These are phyloP conservation scores for Trichoderma pleuroti DNA, from an alignment of 2,329 filamentous ascomycete species.

Conservation along the genomic window DNA sequence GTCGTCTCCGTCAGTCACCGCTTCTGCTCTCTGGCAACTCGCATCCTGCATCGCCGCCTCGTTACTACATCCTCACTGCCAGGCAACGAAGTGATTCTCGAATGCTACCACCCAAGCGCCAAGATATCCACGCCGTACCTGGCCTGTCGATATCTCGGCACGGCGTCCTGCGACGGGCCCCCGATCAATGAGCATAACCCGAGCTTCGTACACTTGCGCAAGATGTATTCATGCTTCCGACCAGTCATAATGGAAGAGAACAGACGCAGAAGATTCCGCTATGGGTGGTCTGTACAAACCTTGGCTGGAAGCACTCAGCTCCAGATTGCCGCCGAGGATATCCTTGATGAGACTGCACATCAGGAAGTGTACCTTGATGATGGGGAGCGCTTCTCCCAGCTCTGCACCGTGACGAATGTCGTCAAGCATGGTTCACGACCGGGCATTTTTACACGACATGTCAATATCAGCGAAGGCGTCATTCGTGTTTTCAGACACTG, in stretches of 20 bases:
- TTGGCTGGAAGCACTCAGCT: neutral
- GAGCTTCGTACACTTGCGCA: conserved; percentile 42
- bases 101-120: conserved; percentile 71
- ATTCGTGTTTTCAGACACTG: conserved; percentile 71
- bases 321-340: conserved; percentile 8
- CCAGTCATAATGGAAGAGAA: conserved; percentile 58
- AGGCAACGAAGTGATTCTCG: conserved; percentile 63
- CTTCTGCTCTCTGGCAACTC: conserved; percentile 60
- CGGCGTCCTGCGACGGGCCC: conserved; percentile 32
- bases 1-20: conserved; percentile 58
- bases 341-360: conserved; percentile 17
- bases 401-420: conserved; percentile 65
- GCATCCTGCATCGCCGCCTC: conserved; percentile 63
- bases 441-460: conserved; percentile 61
- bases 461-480: conserved; percentile 64
- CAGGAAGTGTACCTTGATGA: conserved; percentile 58
- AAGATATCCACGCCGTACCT: conserved; percentile 67
- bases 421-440: conserved; percentile 61
- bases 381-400: conserved; percentile 69
- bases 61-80: conserved; percentile 34
- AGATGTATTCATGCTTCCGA: conserved; percentile 67
- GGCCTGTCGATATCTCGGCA: conserved; percentile 62
- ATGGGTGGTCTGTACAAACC: conserved; percentile 5
- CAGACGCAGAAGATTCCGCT: conserved; percentile 34
- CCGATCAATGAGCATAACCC: conserved; percentile 15